Conservation (phyloP, 31 red algal species). For the Pterothamnion heteromorphum region DNA sequence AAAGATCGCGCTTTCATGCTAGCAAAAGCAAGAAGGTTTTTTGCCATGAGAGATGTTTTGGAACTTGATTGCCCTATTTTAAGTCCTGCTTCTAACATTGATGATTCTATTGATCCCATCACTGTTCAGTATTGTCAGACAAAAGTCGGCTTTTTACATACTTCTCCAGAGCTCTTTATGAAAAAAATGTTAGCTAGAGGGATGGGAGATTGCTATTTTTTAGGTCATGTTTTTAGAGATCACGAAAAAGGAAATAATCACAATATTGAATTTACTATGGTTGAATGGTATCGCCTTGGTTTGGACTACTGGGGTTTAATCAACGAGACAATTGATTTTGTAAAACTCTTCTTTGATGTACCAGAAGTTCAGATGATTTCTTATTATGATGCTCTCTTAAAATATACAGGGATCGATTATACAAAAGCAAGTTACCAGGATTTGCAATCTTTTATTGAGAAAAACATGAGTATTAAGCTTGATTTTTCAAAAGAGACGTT, state of each 20-base stretch:
- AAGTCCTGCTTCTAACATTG: not conserved
- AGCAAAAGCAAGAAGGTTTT: not conserved
- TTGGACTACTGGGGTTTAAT: slow-evolving; percentile 56
- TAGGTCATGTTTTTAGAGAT: slow-evolving; percentile 64
- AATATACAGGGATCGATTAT: not conserved
- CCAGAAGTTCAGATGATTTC: not conserved
- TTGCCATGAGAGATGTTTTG: not conserved
- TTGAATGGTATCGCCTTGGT: slow-evolving; percentile 62
- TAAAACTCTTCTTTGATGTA: not conserved
- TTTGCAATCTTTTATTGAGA: not conserved
- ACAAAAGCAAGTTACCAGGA: not conserved
- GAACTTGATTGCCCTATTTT: not conserved
- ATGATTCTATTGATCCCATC: not conserved
- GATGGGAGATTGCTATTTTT: slow-evolving; percentile 44
- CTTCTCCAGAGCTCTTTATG: not conserved
- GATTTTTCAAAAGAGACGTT: too few relatives aligned
- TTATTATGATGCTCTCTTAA: not conserved
- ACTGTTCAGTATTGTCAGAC: not conserved
- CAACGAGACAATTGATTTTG: not conserved
- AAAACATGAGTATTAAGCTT: not conserved
- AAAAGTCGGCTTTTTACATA: not conserved
- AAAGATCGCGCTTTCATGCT: not conserved
- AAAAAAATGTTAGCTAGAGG: not conserved
- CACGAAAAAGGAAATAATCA: slow-evolving; percentile 61
- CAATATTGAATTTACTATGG: slow-evolving; percentile 72